phyloP scores from a whole-genome alignment of 202 grass and related monocot species.

The Setaria italica region DNA sequence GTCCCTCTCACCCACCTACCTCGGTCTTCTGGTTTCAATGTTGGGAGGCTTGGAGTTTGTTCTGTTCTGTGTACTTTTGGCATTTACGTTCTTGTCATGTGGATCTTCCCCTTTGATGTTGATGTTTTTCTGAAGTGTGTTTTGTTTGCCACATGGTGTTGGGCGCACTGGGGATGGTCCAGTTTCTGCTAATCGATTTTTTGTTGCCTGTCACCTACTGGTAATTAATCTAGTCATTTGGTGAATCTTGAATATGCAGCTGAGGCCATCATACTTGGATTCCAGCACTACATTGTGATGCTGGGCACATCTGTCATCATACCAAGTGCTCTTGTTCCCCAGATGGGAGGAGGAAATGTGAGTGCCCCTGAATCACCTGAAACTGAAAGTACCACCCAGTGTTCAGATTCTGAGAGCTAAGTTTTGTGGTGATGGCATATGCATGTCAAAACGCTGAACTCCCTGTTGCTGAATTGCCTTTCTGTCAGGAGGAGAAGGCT shows the following conservation, averaged over 20 bases:
- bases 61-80: slow-evolving; percentile 7
- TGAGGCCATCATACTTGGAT: slow-evolving; percentile 93
- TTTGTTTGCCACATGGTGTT: background rate
- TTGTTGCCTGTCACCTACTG: background rate
- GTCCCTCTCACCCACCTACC: slow-evolving; percentile 33
- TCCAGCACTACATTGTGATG: slow-evolving; percentile 97
- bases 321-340: slow-evolving; percentile 86
- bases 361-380: slow-evolving; percentile 24
- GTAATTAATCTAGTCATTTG: background rate
- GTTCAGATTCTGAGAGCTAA: background rate
- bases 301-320: slow-evolving; percentile 87
- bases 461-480: background rate
- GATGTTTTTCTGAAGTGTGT: background rate
- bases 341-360: slow-evolving; percentile 98
- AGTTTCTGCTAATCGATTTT: background rate
- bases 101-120: slow-evolving; percentile 7
- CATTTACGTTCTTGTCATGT: slow-evolving; percentile 18
- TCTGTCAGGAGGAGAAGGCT: slow-evolving; percentile 72
- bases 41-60: background rate
- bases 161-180: background rate
- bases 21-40: slow-evolving; percentile 15
- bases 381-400: background rate
- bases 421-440: background rate
- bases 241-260: slow-evolving; percentile 48
- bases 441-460: slow-evolving; percentile 18